phyloP scores from a whole-genome alignment of 1,284 basidiomycete genomes.

The Puccinia hordei region DNA sequence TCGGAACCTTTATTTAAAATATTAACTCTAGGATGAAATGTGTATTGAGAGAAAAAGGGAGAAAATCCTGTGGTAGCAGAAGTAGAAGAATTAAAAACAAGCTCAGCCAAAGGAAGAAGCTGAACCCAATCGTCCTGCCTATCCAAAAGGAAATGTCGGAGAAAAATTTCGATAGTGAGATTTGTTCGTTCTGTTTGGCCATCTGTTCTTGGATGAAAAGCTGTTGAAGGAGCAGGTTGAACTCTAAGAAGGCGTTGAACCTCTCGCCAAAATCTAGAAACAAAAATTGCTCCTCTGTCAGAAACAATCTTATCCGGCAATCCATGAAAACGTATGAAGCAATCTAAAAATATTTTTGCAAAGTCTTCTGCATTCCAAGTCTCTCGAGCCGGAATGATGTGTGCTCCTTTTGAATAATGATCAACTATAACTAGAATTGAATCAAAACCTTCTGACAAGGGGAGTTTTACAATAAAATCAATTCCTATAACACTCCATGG shows the following conservation, averaged over 20 bases:
- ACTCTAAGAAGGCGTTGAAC: neutral
- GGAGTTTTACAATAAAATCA: too few relatives aligned
- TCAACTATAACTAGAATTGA: too few relatives aligned
- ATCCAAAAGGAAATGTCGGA: conserved; percentile 53
- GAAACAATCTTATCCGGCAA: conserved; percentile 23
- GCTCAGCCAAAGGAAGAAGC: conserved; percentile 56
- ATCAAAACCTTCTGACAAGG: too few relatives aligned
- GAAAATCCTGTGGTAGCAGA: conserved; percentile 57
- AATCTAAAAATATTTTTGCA: conserved; percentile 22
- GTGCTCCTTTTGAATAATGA: too few relatives aligned
- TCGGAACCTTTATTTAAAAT: neutral
- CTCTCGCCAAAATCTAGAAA: conserved; percentile 5
- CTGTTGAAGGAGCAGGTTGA: neutral
- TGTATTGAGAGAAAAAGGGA: conserved; percentile 62
- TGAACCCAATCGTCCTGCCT: conserved; percentile 50
- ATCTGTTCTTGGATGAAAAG: conserved; percentile 23
- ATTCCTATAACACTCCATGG: too few relatives aligned
- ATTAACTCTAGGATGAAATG: conserved; percentile 58
- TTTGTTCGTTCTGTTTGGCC: conserved; percentile 28
- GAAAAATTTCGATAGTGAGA: conserved; percentile 51
- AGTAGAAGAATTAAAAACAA: conserved; percentile 58
- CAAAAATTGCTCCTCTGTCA: conserved; percentile 9
- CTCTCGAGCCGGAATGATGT: conserved; percentile 11
- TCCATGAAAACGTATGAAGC: conserved; percentile 26
- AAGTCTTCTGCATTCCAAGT: neutral